Conservation (phyloP, 2,329 filamentous ascomycete species). For the Hypoxylon sp. region DNA sequence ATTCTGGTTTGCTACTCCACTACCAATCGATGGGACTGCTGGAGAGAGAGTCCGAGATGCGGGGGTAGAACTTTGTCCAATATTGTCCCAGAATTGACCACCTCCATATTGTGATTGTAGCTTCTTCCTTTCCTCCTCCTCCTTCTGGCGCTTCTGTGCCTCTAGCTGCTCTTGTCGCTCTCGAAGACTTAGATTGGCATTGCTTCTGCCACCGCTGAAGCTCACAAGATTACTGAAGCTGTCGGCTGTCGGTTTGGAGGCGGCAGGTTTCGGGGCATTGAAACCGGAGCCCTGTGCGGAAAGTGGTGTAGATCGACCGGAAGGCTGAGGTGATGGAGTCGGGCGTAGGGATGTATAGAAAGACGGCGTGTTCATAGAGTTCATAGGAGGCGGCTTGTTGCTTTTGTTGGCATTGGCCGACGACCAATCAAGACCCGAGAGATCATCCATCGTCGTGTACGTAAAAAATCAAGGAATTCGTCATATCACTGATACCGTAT, state of each 20-base stretch:
- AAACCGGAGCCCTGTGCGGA: conserved; percentile 58
- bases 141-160: conserved; percentile 73
- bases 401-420: conserved; percentile 41
- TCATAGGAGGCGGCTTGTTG: conserved; percentile 42
- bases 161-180: conserved; percentile 77
- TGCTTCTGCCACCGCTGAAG: conserved; percentile 66
- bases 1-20: conserved; percentile 42
- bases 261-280: conserved; percentile 54
- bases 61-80: conserved; percentile 64
- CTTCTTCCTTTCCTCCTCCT: conserved; percentile 75
- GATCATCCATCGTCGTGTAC: conserved; percentile 46
- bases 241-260: conserved; percentile 66
- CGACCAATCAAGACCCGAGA: conserved; percentile 48
- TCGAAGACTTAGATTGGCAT: conserved; percentile 77
- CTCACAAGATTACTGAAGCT: conserved; percentile 81
- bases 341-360: conserved; percentile 58
- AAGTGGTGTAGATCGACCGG: conserved; percentile 65
- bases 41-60: conserved; percentile 59
- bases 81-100: conserved; percentile 76
- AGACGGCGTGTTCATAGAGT: conserved; percentile 42
- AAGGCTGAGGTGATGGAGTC: conserved; percentile 63
- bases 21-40: conserved; percentile 46
- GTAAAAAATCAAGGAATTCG: conserved; percentile 24
- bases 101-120: conserved; percentile 82
- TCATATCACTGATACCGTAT: conserved; percentile 44